Evolutionary conservation across 768 basidiomycete genomes (phyloP).

Genomic region (Lactarius trivialis): DNA sequence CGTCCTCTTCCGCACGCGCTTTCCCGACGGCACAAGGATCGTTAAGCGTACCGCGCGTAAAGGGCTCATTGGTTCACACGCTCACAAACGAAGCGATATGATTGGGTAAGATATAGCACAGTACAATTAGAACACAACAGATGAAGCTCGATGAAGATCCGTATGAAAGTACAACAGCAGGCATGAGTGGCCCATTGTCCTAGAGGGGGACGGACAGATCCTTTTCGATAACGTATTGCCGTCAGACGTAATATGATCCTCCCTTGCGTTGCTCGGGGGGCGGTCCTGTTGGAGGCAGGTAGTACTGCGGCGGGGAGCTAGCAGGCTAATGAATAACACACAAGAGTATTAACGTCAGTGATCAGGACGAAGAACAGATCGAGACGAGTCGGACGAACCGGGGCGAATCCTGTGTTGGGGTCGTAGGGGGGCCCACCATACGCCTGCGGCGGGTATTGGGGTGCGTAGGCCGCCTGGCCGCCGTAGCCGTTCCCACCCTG

Average conservation of each 20-base stretch:
- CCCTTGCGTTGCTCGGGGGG: neutral
- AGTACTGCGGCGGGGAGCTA: conserved; percentile 4
- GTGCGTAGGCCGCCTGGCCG: neutral
- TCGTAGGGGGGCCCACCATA: neutral
- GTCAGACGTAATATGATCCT: neutral
- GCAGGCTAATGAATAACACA: neutral
- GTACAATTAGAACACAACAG: neutral
- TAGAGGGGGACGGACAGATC: neutral
- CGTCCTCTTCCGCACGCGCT: conserved; percentile 86
- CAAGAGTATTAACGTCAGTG: neutral
- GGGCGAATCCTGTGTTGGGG: conserved; percentile 1
- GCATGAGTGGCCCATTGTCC: neutral
- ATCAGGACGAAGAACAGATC: neutral
- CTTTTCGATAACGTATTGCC: neutral
- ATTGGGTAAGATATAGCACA: neutral
- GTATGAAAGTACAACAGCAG: neutral
- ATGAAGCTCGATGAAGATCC: neutral
- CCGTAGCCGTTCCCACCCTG: neutral
- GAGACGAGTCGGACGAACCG: neutral
- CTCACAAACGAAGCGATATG: neutral
- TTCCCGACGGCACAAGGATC: conserved; percentile 89
- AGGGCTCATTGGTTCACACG: neutral
- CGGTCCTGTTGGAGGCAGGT: neutral
- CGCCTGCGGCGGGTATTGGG: conserved; percentile 12
- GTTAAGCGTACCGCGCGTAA: conserved; percentile 62